Evolutionary conservation across 169 alveolate genomes (phyloP).

Genomic region (Plasmodium vivax): DNA sequence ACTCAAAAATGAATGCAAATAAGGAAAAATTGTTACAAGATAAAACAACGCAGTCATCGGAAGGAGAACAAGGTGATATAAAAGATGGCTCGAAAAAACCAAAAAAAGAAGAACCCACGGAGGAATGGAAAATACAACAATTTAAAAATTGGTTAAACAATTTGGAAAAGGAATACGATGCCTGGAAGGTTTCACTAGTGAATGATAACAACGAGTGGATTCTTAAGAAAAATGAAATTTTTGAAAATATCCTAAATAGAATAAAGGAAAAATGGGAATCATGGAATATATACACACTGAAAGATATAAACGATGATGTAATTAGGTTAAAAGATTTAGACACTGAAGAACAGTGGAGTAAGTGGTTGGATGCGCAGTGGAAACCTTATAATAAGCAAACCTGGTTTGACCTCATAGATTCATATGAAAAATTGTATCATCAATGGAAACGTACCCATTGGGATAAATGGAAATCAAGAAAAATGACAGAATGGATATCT

Average conservation of each 20-base stretch:
- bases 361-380: not conserved
- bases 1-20: not conserved
- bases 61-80: not conserved
- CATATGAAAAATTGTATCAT: not conserved
- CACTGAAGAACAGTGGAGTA: not conserved
- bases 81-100: not conserved
- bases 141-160: not conserved
- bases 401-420: not conserved
- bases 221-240: not conserved
- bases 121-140: conserved; percentile 11
- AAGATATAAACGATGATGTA: not conserved
- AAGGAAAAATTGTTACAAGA: not conserved
- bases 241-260: not conserved
- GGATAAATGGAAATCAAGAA: conserved; percentile 11
- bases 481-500: conserved; percentile 16
- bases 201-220: conserved; percentile 15
- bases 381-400: not conserved
- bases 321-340: not conserved
- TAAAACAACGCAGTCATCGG: not conserved
- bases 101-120: not conserved
- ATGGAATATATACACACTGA: not conserved
- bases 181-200: not conserved
- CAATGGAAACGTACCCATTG: not conserved
- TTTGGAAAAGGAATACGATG: not conserved
- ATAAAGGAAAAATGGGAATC: not conserved